A percentile compares a stretch with the other conserved stretches of the same genome.
Evolutionary conservation across 805 yeast genomes (phyloP).

Genomic region (Metschnikowia picachoensis): DNA sequence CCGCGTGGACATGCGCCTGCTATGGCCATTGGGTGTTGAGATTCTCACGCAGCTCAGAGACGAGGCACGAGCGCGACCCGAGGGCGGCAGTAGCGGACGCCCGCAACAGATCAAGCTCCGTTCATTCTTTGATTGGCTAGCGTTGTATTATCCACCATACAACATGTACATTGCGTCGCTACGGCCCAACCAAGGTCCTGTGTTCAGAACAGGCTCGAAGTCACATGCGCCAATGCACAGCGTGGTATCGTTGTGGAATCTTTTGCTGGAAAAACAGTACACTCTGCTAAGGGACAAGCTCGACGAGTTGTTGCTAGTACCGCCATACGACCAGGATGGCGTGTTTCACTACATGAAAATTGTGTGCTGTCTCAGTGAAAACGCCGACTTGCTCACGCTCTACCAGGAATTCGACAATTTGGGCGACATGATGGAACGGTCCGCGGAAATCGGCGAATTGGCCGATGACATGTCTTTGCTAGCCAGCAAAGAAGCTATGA

Average conservation of each 20-base stretch:
- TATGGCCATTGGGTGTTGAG: slow-evolving; percentile 66
- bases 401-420: slow-evolving; percentile 2
- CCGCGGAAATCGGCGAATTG: slow-evolving; percentile 14
- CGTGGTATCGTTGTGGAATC: slow-evolving; percentile 40
- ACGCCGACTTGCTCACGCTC: slow-evolving; percentile 16
- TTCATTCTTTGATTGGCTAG: slow-evolving; percentile 36
- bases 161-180: slow-evolving; percentile 7
- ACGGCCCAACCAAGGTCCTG: slow-evolving; percentile 27
- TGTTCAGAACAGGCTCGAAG: slow-evolving; percentile 38
- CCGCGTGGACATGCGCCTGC: slow-evolving; percentile 46
- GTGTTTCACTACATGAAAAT: slow-evolving; percentile 35
- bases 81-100: background rate
- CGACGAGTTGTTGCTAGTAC: slow-evolving; percentile 36
- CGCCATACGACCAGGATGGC: slow-evolving; percentile 43
- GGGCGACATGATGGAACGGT: slow-evolving; percentile 6
- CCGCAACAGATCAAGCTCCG: slow-evolving; percentile 22
- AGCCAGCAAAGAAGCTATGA: slow-evolving; percentile 14
- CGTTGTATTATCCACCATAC: slow-evolving; percentile 24
- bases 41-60: slow-evolving; percentile 31
- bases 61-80: background rate
- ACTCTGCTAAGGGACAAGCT: slow-evolving; percentile 30
- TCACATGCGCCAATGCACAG: slow-evolving; percentile 41
- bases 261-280: slow-evolving; percentile 34
- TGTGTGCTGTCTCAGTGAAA: slow-evolving; percentile 26
- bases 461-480: slow-evolving; percentile 15